phyloP scores from a whole-genome alignment of 768 basidiomycete species.

The Pulveroboletus frians region DNA sequence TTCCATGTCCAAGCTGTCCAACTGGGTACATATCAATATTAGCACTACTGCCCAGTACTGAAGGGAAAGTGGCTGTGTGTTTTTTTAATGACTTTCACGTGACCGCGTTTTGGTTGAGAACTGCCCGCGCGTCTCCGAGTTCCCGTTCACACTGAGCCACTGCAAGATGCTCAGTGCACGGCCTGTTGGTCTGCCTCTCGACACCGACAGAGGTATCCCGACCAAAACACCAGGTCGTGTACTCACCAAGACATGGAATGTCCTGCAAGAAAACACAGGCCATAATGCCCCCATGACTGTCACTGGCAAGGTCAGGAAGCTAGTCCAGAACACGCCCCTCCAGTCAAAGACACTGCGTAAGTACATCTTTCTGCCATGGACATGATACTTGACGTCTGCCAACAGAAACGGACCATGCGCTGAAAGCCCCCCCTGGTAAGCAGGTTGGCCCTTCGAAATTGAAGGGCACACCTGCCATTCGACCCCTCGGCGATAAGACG shows the following conservation, averaged over 20 bases:
- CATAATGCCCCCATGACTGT: constrained; percentile 38
- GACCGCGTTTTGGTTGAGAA: constrained; percentile 22
- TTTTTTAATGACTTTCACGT: constrained; percentile 17
- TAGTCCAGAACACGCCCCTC: constrained; percentile 33
- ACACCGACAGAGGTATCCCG: constrained; percentile 18
- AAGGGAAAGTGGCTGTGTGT: neutral
- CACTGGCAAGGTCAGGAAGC: constrained; percentile 43
- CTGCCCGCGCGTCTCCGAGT: constrained; percentile 1
- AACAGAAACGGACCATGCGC: constrained; percentile 19
- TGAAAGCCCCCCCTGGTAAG: constrained; percentile 24
- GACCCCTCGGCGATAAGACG: constrained; percentile 70
- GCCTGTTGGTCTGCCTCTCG: constrained; percentile 23
- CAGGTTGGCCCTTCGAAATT: constrained; percentile 23
- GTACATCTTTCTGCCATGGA: neutral
- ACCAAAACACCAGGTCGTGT: constrained; percentile 56
- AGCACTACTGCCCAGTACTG: too few species aligned
- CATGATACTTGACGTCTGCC: neutral
- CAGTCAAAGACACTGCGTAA: constrained; percentile 28
- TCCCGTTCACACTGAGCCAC: neutral
- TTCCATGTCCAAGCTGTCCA: too few species aligned
- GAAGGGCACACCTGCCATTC: constrained; percentile 26
- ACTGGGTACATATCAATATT: too few species aligned
- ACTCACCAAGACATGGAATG: constrained; percentile 34
- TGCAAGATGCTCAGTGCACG: constrained; percentile 28
- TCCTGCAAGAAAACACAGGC: constrained; percentile 47